phyloP scores from a whole-genome alignment of 2,329 filamentous ascomycete genomes.

The Fusarium neocosmosporiellum region DNA sequence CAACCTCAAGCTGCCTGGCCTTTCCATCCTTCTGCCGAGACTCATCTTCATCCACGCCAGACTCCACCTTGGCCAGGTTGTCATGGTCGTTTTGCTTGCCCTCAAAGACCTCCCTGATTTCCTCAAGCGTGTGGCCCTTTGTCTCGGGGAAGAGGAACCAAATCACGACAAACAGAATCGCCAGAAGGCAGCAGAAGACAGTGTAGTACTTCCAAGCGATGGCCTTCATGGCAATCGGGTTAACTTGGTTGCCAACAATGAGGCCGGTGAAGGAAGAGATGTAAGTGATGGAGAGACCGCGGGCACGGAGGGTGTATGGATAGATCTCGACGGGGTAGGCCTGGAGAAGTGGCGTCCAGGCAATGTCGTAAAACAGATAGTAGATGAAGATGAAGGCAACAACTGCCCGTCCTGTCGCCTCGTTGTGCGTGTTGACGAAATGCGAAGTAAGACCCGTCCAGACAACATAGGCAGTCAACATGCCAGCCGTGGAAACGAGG shows the following conservation, averaged over 20 bases:
- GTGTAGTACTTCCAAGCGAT: slow-evolving; percentile 54
- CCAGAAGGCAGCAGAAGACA: slow-evolving; percentile 50
- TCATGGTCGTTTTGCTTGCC: slow-evolving; percentile 6
- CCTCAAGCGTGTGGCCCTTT: slow-evolving; percentile 42
- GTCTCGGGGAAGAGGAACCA: slow-evolving; percentile 52
- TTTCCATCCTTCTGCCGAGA: neutral
- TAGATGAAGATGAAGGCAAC: slow-evolving; percentile 53
- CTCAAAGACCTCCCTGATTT: slow-evolving; percentile 44
- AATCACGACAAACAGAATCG: slow-evolving; percentile 44
- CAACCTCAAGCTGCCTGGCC: neutral
- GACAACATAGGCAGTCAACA: neutral
- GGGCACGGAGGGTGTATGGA: slow-evolving; percentile 23
- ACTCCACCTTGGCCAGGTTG: slow-evolving; percentile 10
- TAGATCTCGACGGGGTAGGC: slow-evolving; percentile 43
- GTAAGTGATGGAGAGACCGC: slow-evolving; percentile 27
- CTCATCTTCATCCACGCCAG: neutral
- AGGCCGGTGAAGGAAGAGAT: slow-evolving; percentile 23
- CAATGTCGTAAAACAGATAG: slow-evolving; percentile 50
- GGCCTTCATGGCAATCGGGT: slow-evolving; percentile 51
- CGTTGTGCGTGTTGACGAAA: neutral
- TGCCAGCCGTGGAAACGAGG: neutral
- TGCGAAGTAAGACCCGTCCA: neutral
- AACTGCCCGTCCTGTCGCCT: slow-evolving; percentile 31
- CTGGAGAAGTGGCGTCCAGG: slow-evolving; percentile 47
- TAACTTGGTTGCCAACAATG: slow-evolving; percentile 52